These are phyloP conservation scores for Tolypocladium inflatum DNA, from an alignment of 2,329 filamentous ascomycete genomes.

Conservation along the genomic window DNA sequence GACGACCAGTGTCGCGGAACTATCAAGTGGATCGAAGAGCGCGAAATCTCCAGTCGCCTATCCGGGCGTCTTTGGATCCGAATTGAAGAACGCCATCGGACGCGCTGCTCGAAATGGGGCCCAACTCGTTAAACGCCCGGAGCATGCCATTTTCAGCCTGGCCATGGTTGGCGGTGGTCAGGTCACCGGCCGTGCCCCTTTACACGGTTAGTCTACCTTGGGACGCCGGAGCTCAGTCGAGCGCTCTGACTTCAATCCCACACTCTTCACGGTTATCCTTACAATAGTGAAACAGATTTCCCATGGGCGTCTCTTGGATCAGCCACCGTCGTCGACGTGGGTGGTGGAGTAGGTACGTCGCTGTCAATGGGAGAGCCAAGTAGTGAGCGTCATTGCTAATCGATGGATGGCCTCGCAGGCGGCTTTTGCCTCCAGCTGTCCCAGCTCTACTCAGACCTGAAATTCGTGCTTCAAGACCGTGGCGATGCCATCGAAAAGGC, in stretches of 20 bases:
- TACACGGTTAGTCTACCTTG: background rate
- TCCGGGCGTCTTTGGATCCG: conserved; percentile 14
- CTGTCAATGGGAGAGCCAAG: background rate
- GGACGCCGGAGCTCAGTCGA: too few relatives aligned
- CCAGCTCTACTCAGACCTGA: conserved; percentile 19
- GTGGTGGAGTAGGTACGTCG: background rate
- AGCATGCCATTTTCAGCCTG: background rate
- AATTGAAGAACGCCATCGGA: background rate
- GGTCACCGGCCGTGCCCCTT: background rate
- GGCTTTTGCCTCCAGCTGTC: conserved; percentile 18
- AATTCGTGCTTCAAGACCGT: conserved; percentile 26
- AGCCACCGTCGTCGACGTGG: background rate
- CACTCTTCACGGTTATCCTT: too few relatives aligned
- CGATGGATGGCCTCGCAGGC: conserved; percentile 7
- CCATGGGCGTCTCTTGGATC: background rate
- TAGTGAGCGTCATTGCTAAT: too few relatives aligned
- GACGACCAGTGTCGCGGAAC: too few relatives aligned
- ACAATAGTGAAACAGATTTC: background rate
- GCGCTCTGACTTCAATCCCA: too few relatives aligned
- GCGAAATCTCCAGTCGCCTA: conserved; percentile 5
- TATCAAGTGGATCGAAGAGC: too few relatives aligned
- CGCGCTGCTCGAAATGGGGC: too few relatives aligned
- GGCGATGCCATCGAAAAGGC: conserved; percentile 14
- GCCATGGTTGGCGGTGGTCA: background rate
- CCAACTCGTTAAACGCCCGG: background rate